Percentiles rank a stretch among this genome's conserved stretches.
Evolutionary conservation across 75 land plant genomes (phyloP).

Genomic region (Picea sitchensis): DNA sequence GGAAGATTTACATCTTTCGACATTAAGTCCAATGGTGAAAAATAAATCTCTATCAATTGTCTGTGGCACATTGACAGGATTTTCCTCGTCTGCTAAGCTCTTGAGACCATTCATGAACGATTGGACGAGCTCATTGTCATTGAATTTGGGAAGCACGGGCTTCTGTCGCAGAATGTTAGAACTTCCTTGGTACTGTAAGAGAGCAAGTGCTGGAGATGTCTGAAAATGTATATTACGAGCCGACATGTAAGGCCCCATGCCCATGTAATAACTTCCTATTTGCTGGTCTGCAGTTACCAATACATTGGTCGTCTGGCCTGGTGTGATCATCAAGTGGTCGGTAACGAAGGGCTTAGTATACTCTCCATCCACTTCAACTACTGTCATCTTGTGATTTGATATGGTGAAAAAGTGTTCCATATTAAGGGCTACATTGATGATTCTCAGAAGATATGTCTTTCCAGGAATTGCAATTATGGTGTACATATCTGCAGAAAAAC

Average conservation of each 20-base stretch:
- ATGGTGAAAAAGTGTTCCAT: conserved; percentile 54
- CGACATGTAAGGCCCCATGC: conserved; percentile 41
- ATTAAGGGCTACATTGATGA: conserved; percentile 58
- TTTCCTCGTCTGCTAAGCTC: conserved; percentile 9
- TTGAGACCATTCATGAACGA: conserved; percentile 14
- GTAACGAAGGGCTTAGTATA: conserved; percentile 43
- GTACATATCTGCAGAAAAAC: neutral
- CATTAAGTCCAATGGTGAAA: conserved; percentile 14
- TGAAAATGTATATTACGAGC: conserved; percentile 26
- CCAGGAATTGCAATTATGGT: conserved; percentile 17
- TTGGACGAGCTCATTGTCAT: conserved; percentile 19
- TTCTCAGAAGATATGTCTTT: conserved; percentile 54
- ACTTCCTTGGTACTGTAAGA: conserved; percentile 25
- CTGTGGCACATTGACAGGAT: conserved; percentile 12
- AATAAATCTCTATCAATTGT: conserved; percentile 9
- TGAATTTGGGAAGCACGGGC: conserved; percentile 23
- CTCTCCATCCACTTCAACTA: conserved; percentile 61
- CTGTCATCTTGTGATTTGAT: conserved; percentile 53
- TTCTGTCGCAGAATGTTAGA: neutral
- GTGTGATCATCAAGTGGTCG: conserved; percentile 35
- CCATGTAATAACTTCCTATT: conserved; percentile 38
- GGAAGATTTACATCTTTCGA: conserved; percentile 3
- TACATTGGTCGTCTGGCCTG: conserved; percentile 68
- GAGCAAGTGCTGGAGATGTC: conserved; percentile 15
- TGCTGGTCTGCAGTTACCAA: conserved; percentile 50